phyloP scores from a whole-genome alignment of 768 basidiomycete genomes.

The Podaxis pistillaris region DNA sequence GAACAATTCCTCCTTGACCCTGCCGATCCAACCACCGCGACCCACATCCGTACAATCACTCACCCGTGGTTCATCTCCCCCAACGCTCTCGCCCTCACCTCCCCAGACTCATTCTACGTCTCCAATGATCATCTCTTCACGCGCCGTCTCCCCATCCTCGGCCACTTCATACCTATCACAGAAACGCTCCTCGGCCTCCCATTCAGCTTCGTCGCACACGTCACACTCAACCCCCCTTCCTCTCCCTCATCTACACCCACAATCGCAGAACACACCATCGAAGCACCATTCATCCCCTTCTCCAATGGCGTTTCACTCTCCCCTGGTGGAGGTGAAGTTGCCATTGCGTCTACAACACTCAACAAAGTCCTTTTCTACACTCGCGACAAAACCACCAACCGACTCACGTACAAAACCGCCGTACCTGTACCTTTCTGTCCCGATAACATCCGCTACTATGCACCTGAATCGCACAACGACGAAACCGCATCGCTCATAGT shows the following conservation, averaged over 20 bases:
- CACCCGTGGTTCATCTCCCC: constrained; percentile 61
- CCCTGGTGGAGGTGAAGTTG: constrained; percentile 45
- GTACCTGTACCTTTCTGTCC: constrained; percentile 56
- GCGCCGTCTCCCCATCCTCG: constrained; percentile 55
- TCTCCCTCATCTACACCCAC: constrained; percentile 19
- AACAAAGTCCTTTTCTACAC: constrained; percentile 50
- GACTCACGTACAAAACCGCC: constrained; percentile 32
- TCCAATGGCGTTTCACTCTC: constrained; percentile 70
- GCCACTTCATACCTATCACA: constrained; percentile 46
- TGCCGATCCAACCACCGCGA: constrained; percentile 38
- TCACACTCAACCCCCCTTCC: constrained; percentile 37
- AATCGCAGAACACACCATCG: constrained; percentile 36
- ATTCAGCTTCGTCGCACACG: constrained; percentile 56
- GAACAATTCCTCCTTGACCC: constrained; percentile 66
- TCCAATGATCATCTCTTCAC: constrained; percentile 73
- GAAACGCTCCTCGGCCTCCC: constrained; percentile 61
- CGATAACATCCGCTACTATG: constrained; percentile 58
- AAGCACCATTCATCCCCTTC: constrained; percentile 54
- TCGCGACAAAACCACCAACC: constrained; percentile 43
- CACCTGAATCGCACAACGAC: constrained; percentile 31
- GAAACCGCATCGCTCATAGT: constrained; percentile 42
- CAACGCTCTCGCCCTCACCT: constrained; percentile 65
- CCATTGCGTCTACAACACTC: constrained; percentile 54
- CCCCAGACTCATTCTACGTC: constrained; percentile 67
- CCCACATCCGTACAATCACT: constrained; percentile 58